Evolutionary conservation across 192 early-diverging fungal genomes (phyloP).

Genomic region (Coemansia sp.): DNA sequence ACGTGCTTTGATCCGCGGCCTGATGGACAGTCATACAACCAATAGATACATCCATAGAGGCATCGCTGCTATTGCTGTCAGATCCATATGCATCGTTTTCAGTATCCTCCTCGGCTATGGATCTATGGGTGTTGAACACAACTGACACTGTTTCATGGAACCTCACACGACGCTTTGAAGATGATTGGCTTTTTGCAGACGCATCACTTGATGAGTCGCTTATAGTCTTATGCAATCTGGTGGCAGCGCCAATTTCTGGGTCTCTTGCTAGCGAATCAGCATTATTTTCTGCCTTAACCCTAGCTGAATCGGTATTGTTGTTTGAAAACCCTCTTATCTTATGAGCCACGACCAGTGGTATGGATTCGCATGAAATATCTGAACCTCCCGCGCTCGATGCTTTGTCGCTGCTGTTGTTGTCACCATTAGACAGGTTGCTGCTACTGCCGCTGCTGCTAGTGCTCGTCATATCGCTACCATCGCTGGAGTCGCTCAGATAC

Average conservation of each 20-base stretch:
- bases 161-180: slow-evolving; percentile 48
- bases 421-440: not conserved
- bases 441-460: slow-evolving; percentile 2
- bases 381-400: slow-evolving; percentile 26
- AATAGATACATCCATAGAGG: slow-evolving; percentile 20
- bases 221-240: not conserved
- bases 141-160: slow-evolving; percentile 54
- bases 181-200: slow-evolving; percentile 46
- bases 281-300: too few species aligned
- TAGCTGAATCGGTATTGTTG: too few species aligned
- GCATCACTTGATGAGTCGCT: slow-evolving; percentile 41
- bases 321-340: slow-evolving; percentile 15
- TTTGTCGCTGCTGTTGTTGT: slow-evolving; percentile 24
- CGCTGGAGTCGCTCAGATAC: slow-evolving; percentile 45
- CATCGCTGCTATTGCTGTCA: slow-evolving; percentile 50
- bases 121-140: slow-evolving; percentile 39
- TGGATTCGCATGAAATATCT: slow-evolving; percentile 24
- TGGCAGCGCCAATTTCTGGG: not conserved
- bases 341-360: not conserved
- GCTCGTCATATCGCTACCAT: slow-evolving; percentile 16
- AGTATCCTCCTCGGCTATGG: slow-evolving; percentile 20
- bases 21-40: not conserved
- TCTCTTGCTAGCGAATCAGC: too few species aligned
- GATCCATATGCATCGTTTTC: slow-evolving; percentile 24
- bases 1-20: not conserved